phyloP scores from a whole-genome alignment of 805 yeast species.

The Starmera pachycereana region DNA sequence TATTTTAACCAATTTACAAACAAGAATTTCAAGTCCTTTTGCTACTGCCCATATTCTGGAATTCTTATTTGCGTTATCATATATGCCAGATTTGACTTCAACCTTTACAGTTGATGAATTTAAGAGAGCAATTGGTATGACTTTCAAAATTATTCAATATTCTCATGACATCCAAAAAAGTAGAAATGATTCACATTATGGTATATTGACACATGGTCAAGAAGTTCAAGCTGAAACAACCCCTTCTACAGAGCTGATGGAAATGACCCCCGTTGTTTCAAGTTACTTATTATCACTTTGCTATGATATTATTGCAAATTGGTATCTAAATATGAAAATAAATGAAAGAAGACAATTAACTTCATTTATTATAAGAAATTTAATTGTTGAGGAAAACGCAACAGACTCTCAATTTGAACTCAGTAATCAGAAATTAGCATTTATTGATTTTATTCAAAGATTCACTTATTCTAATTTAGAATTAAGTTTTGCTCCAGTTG shows the following conservation, averaged over 20 bases:
- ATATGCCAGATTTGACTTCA: slow-evolving; percentile 56
- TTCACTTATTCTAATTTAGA: slow-evolving; percentile 59
- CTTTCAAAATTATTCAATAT: slow-evolving; percentile 69
- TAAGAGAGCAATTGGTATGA: slow-evolving; percentile 73
- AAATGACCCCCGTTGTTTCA: slow-evolving; percentile 39
- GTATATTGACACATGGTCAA: slow-evolving; percentile 21
- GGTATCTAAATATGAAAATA: slow-evolving; percentile 59
- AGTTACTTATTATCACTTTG: slow-evolving; percentile 56
- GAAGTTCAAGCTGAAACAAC: slow-evolving; percentile 42
- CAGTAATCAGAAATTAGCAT: slow-evolving; percentile 45
- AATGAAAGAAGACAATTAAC: slow-evolving; percentile 49
- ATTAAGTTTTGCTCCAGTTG: slow-evolving; percentile 28
- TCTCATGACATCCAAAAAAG: slow-evolving; percentile 37
- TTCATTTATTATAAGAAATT: slow-evolving; percentile 50
- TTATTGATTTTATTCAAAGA: slow-evolving; percentile 56
- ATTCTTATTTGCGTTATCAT: slow-evolving; percentile 54
- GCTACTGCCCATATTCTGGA: slow-evolving; percentile 70
- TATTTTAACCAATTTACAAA: slow-evolving; percentile 66
- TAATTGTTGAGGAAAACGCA: slow-evolving; percentile 28
- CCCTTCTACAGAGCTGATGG: slow-evolving; percentile 41
- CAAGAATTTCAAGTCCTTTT: slow-evolving; percentile 57
- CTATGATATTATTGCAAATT: slow-evolving; percentile 54
- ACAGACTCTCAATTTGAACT: slow-evolving; percentile 21
- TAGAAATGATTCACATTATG: slow-evolving; percentile 20
- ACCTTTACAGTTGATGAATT: slow-evolving; percentile 70